Percentiles rank a stretch among this genome's conserved stretches.
phyloP scores from a whole-genome alignment of 352 stramenopile genomes.

The Phytophthora sansomeana region DNA sequence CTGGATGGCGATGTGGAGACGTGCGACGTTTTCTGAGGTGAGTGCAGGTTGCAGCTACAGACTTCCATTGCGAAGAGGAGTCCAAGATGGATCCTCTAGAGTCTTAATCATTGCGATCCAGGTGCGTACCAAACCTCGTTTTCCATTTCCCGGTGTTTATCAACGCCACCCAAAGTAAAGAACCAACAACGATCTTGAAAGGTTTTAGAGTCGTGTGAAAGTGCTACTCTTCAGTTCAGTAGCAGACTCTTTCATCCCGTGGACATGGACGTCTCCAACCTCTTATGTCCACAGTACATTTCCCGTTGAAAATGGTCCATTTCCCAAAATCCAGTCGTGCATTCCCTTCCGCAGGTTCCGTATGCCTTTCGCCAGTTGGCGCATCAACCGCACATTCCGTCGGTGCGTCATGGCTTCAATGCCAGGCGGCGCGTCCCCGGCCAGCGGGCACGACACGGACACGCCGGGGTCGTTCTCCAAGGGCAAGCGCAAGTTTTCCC shows the following conservation, averaged over 20 bases:
- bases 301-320: too few species aligned
- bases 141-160: conserved; percentile 28
- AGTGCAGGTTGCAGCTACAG: too few species aligned
- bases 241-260: too few species aligned
- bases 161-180: conserved; percentile 21
- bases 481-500: conserved; percentile 53
- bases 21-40: too few species aligned
- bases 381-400: conserved; percentile 23
- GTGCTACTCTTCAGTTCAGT: too few species aligned
- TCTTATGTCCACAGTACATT: too few species aligned
- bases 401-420: conserved; percentile 35
- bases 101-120: background rate
- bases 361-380: too few species aligned
- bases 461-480: conserved; percentile 4
- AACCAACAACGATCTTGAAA: conserved; percentile 1
- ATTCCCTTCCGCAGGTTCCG: too few species aligned
- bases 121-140: background rate
- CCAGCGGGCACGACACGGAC: conserved; percentile 34
- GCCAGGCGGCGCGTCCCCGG: conserved; percentile 19
- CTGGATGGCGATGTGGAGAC: too few species aligned
- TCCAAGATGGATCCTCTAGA: background rate
- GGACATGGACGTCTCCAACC: too few species aligned
- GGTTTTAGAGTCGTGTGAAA: too few species aligned
- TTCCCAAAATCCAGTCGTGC: too few species aligned
- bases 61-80: background rate